Base-by-base conservation (phyloP, 2,329 filamentous ascomycete genomes). In the Epicoccum nigrum region DNA sequence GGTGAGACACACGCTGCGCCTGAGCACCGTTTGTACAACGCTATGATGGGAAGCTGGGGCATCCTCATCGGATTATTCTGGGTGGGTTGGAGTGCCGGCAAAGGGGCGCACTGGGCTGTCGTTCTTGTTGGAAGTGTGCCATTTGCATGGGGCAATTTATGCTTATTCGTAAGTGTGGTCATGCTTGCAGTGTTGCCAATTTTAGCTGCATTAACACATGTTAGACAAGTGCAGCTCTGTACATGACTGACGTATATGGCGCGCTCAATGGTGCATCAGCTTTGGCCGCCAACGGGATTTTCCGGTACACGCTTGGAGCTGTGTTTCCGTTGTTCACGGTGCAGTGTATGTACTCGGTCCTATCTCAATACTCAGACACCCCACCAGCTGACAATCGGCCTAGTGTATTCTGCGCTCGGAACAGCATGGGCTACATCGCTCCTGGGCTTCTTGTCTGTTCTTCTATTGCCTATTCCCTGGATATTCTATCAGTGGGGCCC, bases 131-230 rank as follows among this genome's bases (percentile, higher is more conserved):
- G 81, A 4, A 80, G 83, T 7, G 71, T 84, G 2, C 74, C 80
- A 0, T 86, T 86, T 60, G 81, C 81, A 0, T 84, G 81, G 77
- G 84, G 83, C 1, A 86, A 85, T 58, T 67, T 86, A 1, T 82
- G 78, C 52, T 73, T 87, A 2, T 86, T 86, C 58, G 77, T 85
- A 76, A 77, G 69, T 68, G 15, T 2, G 11, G 7, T 7, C 7
- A 17, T 1, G 25, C 21, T 27, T 25, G 12, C 13, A n/a, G 6
- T 11, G n/a, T 4, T 19, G 3, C 3, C 3, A 12, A 19, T n/a
- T 15, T 16, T 25, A 2, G 20, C 2, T 5, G 3, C 28, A 3
- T 20, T 1, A 9, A 25, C 23, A 25, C 9, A 1, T 6, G 9
- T 8, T 23, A 67, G 65, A 63, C 60, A 5, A 67, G 67, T 2